These are phyloP conservation scores for Coniella lustricola DNA, from an alignment of 2,329 filamentous ascomycete genomes.

Conservation along the genomic window DNA sequence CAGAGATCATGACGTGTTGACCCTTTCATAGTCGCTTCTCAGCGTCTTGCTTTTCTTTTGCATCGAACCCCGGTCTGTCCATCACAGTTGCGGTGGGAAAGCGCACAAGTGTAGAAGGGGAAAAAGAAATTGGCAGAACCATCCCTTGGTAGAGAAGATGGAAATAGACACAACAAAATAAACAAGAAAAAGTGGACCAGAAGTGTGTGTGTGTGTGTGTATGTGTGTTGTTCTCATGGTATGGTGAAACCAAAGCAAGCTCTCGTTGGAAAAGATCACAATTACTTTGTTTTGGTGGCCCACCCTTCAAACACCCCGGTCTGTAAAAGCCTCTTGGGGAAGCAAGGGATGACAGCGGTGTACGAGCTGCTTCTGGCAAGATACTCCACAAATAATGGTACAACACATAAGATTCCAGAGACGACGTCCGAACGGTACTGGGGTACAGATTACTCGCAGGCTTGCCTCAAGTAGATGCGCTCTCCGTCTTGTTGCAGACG, in stretches of 20 bases:
- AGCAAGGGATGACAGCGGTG: conserved; percentile 1
- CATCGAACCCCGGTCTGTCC: neutral
- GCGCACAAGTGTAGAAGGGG: too few relatives aligned
- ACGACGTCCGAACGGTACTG: too few relatives aligned
- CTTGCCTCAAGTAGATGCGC: neutral
- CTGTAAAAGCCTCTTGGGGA: neutral
- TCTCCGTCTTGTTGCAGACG: neutral
- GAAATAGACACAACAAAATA: too few relatives aligned
- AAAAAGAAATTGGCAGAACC: too few relatives aligned
- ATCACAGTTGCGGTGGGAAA: neutral
- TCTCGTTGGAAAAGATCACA: neutral
- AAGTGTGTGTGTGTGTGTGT: neutral
- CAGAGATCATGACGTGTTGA: too few relatives aligned
- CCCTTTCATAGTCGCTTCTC: neutral
- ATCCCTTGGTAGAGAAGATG: too few relatives aligned
- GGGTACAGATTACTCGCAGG: too few relatives aligned
- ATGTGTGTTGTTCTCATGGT: too few relatives aligned
- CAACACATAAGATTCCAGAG: neutral
- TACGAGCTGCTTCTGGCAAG: neutral
- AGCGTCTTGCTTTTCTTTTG: neutral
- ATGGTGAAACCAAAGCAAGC: neutral
- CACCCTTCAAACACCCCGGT: neutral
- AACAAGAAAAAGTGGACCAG: neutral
- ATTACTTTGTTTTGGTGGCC: neutral
- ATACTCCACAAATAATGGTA: neutral